A percentile compares a stretch with the other conserved stretches of the same genome.
Conservation (phyloP, 1,284 basidiomycete genomes). For the Baeospora myosura region DNA sequence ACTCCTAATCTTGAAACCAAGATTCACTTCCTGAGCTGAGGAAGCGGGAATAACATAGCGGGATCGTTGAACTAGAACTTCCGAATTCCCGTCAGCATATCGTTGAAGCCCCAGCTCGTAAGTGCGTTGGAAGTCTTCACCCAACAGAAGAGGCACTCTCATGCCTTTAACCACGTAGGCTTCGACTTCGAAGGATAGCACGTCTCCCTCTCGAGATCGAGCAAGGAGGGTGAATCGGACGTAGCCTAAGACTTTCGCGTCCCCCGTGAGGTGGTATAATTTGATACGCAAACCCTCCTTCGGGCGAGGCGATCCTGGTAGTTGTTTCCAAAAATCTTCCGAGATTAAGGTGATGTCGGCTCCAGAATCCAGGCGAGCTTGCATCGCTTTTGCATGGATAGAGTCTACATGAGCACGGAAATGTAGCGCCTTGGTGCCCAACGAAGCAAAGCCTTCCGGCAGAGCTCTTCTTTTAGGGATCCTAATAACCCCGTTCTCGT, state of each 20-base stretch:
- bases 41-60: neutral
- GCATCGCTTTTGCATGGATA: no score
- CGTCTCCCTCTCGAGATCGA: slow-evolving; percentile 1
- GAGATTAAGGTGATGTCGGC: slow-evolving; percentile 14
- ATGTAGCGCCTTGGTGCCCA: neutral
- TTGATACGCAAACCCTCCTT: slow-evolving; percentile 11
- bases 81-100: slow-evolving; percentile 2
- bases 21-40: neutral
- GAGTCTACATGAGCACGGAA: no score
- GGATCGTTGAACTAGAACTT: neutral
- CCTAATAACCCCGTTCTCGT: neutral
- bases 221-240: slow-evolving; percentile 5
- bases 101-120: slow-evolving; percentile 15
- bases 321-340: slow-evolving; percentile 7
- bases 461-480: neutral
- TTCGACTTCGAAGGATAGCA: slow-evolving; percentile 16
- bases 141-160: slow-evolving; percentile 19
- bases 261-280: slow-evolving; percentile 14
- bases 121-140: slow-evolving; percentile 20
- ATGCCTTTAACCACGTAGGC: slow-evolving; percentile 22
- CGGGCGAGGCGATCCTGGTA: slow-evolving; percentile 1
- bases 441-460: neutral
- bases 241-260: slow-evolving; percentile 13
- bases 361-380: slow-evolving; percentile 10
- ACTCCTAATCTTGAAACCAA: neutral